These are phyloP conservation scores for Raffaelea ambrosiae DNA, from an alignment of 2,329 filamentous ascomycete genomes.

Conservation along the genomic window DNA sequence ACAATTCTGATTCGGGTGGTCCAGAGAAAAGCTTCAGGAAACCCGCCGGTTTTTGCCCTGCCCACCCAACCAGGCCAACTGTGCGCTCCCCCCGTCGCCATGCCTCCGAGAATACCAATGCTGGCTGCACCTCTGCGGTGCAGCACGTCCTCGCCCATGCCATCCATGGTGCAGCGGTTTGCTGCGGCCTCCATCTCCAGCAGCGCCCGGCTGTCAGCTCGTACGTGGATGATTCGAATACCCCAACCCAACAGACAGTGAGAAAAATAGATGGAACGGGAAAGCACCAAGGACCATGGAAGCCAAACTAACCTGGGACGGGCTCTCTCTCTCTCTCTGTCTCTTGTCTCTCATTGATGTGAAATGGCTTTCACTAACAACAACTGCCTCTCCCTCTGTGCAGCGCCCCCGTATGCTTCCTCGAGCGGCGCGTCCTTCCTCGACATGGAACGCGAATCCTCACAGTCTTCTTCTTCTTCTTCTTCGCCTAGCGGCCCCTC, in stretches of 20 bases:
- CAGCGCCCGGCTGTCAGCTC: constrained; percentile 4
- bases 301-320: no score
- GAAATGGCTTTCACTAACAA: neutral
- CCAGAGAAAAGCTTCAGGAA: neutral
- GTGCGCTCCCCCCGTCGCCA: no score
- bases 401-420: neutral
- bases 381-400: no score
- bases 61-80: no score
- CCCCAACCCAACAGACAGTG: no score
- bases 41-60: no score
- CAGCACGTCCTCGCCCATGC: neutral
- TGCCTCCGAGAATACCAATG: constrained; percentile 13
- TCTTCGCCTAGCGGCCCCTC: neutral
- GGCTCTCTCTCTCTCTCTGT: neutral
- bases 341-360: neutral
- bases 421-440: constrained; percentile 12
- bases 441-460: constrained; percentile 7
- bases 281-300: no score
- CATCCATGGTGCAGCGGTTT: constrained; percentile 5
- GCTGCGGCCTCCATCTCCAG: constrained; percentile 9
- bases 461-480: no score
- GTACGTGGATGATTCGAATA: constrained; percentile 1
- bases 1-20: neutral
- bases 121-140: constrained; percentile 1
- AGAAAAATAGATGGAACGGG: no score